Conservation (phyloP, 805 yeast genomes). For the Wickerhamomyces hampshirensis region DNA sequence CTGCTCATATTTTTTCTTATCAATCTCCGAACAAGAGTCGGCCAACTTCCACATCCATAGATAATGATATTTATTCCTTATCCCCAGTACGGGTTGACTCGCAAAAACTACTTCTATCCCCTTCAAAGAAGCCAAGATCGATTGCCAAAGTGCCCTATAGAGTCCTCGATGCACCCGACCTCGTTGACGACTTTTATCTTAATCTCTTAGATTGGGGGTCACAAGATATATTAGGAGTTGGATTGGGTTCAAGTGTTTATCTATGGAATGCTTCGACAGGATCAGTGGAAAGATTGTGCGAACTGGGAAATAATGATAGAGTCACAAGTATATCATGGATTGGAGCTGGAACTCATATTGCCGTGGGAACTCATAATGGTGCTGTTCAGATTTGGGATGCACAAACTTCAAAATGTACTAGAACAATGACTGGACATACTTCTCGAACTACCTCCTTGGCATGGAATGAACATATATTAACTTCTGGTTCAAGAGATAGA, state of each 20-base stretch:
- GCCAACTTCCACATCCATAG: slow-evolving; percentile 55
- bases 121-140: slow-evolving; percentile 71
- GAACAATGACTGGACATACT: slow-evolving; percentile 90
- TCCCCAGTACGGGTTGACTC: slow-evolving; percentile 90
- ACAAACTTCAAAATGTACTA: slow-evolving; percentile 68
- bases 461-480: slow-evolving; percentile 88
- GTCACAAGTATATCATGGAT: slow-evolving; percentile 91
- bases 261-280: slow-evolving; percentile 88
- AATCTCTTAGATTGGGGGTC: slow-evolving; percentile 96
- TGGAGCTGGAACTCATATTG: slow-evolving; percentile 89
- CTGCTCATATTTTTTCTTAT: slow-evolving; percentile 64
- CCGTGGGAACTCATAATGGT: slow-evolving; percentile 86
- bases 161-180: slow-evolving; percentile 92
- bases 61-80: slow-evolving; percentile 70
- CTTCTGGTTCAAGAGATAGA: slow-evolving; percentile 85
- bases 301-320: slow-evolving; percentile 59
- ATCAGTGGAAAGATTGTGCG: slow-evolving; percentile 75
- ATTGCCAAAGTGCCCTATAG: slow-evolving; percentile 86
- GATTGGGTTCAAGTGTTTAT: slow-evolving; percentile 82
- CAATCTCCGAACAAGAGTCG: slow-evolving; percentile 64
- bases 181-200: slow-evolving; percentile 89
- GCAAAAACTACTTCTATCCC: slow-evolving; percentile 72
- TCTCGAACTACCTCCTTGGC: slow-evolving; percentile 82
- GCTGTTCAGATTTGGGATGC: slow-evolving; percentile 95
- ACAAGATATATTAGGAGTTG: slow-evolving; percentile 84